Base-by-base conservation (phyloP, 75 land plant species). In the Selaginella moellendorffii region DNA sequence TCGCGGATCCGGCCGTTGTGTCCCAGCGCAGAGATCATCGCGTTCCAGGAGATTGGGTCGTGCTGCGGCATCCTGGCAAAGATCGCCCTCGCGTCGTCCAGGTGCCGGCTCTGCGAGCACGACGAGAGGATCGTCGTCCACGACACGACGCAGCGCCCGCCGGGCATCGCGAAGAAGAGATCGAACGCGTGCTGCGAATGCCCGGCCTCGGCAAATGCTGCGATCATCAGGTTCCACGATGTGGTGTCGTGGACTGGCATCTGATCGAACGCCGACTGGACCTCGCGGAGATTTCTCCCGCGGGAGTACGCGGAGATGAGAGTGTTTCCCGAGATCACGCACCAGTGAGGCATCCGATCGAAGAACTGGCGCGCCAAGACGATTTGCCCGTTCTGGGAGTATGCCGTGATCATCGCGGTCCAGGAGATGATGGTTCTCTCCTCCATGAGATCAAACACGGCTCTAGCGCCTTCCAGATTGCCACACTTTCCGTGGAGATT, bases 401-500 rank as follows among this genome's bases (percentile, higher is more conserved):
- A 65, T 21, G 27, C 67, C 20, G 56, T 59, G 20, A 65, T 65
- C 67, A 65, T 65, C 1, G 61, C 61, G 26, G 61, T 65, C 67
- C 67, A 65, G 36, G 67, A 65, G 27, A 65, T 28, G 19, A 65
- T 28, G 56, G 36, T 65, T 25, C 61, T 54, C 36, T 19, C 18
- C 1, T 54, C 62, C 61, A 65, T 65, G 12, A 17, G 26, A n/a
- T 58, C 67, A 53, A 65, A 65, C 64, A 65, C n/a, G 1, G 10
- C 24, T 2, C 61, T 25, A 1, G 66, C 67, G 25, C 24, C 65
- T 20, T 65, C 67, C 26, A 65, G 17, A 36, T 14, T 36, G 10
- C 46, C 46, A 36, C 46, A 36, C 10, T 36, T 36, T 36, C 46
- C 46, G 14, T 36, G 14, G 10, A 36, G 5, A 14, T 5, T 5